Evolutionary conservation across 192 early-diverging fungal genomes (phyloP).

Genomic region (Coemansia sp.): DNA sequence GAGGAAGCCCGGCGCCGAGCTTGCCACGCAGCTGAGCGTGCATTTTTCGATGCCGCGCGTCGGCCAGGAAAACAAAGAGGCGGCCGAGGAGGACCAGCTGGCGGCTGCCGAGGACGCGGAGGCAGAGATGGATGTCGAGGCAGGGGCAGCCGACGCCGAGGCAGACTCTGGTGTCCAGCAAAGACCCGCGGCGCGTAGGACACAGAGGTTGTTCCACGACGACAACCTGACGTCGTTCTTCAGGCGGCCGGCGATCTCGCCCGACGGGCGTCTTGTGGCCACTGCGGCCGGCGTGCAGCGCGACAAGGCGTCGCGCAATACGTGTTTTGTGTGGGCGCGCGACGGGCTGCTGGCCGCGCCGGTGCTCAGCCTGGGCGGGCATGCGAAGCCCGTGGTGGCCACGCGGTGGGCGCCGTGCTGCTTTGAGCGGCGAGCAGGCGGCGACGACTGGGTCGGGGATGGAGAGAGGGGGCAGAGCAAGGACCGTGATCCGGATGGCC

Average conservation of each 20-base stretch:
- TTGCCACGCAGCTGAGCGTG: conserved; percentile 37
- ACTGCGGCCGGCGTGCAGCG: conserved; percentile 75
- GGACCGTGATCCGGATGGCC: no score
- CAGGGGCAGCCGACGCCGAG: neutral
- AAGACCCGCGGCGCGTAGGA: neutral
- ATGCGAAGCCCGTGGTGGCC: conserved; percentile 75
- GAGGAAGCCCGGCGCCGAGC: conserved; percentile 13
- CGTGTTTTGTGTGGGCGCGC: conserved; percentile 66
- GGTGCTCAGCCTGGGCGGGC: conserved; percentile 63
- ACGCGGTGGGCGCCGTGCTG: conserved; percentile 61
- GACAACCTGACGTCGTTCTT: conserved; percentile 92
- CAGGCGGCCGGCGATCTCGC: conserved; percentile 77
- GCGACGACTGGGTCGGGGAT: conserved; percentile 9
- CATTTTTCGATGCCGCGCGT: conserved; percentile 29
- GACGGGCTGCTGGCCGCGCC: conserved; percentile 62
- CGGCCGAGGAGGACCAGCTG: conserved; percentile 13
- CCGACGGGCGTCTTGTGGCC: conserved; percentile 81
- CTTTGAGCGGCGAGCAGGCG: conserved; percentile 13
- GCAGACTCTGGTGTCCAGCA: no score
- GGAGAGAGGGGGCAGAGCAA: no score
- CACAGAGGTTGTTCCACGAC: conserved; percentile 68
- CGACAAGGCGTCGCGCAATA: conserved; percentile 53
- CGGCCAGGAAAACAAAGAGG: neutral
- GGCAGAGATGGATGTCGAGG: conserved; percentile 5
- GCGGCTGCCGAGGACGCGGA: conserved; percentile 1